phyloP scores from a whole-genome alignment of 768 basidiomycete species.

The Paxillus involutus region DNA sequence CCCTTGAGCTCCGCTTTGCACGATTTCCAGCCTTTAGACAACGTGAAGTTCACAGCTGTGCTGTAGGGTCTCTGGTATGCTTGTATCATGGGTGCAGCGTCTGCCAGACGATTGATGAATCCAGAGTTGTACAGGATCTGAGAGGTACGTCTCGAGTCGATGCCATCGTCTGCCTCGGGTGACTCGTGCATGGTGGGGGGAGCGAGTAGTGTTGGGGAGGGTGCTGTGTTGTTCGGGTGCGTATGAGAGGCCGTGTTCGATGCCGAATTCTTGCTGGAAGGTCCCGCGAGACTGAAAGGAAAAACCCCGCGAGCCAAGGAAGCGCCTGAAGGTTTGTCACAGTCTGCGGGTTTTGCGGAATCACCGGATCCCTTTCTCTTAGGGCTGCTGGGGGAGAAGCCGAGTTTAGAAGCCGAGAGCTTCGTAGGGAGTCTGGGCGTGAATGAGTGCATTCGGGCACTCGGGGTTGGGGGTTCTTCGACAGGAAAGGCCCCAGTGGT shows the following conservation, averaged over 20 bases:
- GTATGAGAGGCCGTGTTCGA: constrained; percentile 13
- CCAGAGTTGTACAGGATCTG: constrained; percentile 78
- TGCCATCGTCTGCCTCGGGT: constrained; percentile 29
- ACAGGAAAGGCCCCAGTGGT: constrained; percentile 34
- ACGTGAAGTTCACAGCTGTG: constrained; percentile 34
- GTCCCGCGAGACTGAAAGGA: constrained; percentile 28
- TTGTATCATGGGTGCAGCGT: constrained; percentile 45
- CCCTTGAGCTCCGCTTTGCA: constrained; percentile 84
- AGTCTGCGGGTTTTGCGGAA: constrained; percentile 32
- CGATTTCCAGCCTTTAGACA: constrained; percentile 81
- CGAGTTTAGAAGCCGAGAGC: constrained; percentile 53
- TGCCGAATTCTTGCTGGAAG: constrained; percentile 27
- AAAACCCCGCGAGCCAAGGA: constrained; percentile 26
- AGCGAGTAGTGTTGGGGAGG: constrained; percentile 47
- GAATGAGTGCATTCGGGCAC: constrained; percentile 67
- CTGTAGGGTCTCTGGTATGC: constrained; percentile 28
- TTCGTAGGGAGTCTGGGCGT: constrained; percentile 73
- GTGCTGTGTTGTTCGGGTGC: constrained; percentile 29
- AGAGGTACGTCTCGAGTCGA: constrained; percentile 59
- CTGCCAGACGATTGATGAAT: constrained; percentile 69
- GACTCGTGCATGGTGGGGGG: constrained; percentile 52
- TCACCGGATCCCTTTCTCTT: constrained; percentile 53
- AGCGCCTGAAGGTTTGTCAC: constrained; percentile 15
- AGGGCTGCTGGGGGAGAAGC: constrained; percentile 47
- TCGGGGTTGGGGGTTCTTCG: constrained; percentile 44